Base-by-base conservation (phyloP, 768 basidiomycete genomes). In the Amanita subjunquillea region DNA sequence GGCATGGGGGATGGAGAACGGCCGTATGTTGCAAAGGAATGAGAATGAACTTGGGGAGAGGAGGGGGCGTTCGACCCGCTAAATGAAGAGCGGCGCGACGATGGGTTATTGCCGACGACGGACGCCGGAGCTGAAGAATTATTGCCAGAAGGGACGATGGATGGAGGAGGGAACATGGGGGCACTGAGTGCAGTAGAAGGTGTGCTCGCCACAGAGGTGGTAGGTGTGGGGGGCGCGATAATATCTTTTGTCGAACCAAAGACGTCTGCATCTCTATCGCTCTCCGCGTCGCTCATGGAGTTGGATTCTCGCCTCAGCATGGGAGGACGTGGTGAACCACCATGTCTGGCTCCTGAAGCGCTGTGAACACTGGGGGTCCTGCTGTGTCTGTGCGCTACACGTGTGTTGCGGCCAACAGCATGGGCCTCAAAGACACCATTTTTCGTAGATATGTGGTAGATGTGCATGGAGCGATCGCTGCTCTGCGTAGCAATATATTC, bases 401-500 rank as follows among this genome's bases (percentile, higher is more conserved):
- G 79, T 10, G 83, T 78, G 62, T 95, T 95, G 69, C 87, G 90
- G 25, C 91, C 91, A 6, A 96, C 78, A 2, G 93, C 88, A 59
- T 96, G 90, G 6, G 87, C 87, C 63, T 95, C 92, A 59, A 95
- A 84, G 6, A 73, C 67, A n/a, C 90, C 88, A 42, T 85, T 79
- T 55, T 87, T 86, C 52, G 80, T 80, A 6, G 81, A 79, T 58
- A 97, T 82, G 56, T 79, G 79, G 68, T 97, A 91, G 58, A 99
- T 83, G 64, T 97, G 92, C 81, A 98, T 95, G 20, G 92, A 87
- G 43, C 95, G 79, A 67, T 99, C 96, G 61, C 87, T 91, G 66
- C 90, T 92, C 63, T 99, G 96, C 0, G 96, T 98, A 3, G 96
- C 94, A 55, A 99, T 90, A 63, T 88, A 98, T 66, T 96, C 91